Base-by-base conservation (phyloP, 2,329 filamentous ascomycete species). In the Curvularia sp. region DNA sequence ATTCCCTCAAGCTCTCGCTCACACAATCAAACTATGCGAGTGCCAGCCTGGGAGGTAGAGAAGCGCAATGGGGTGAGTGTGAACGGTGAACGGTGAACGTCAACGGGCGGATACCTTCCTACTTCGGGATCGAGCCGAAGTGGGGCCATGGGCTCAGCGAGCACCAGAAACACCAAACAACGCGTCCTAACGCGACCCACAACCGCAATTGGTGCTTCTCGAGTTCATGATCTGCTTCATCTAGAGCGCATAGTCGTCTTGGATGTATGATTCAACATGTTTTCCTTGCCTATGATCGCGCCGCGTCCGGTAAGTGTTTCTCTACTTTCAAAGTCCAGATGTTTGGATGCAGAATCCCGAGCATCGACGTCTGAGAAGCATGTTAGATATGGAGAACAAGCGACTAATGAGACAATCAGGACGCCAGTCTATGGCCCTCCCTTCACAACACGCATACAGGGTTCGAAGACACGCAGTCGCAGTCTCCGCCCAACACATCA, bases 351-450 rank as follows among this genome's bases (percentile, higher is more conserved):
- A 42, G 19, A 15, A 50, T 19, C n/a, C 34, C 30, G 19, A 46
- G 25, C 30, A 9, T 18, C 50, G 18, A 34, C 32, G 46, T 21
- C 23, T 27, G n/a, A 19, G 10, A 45, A 25, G n/a, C 23, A 39
- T 23, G 18, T 46, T 9, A 2, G 34, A 43, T 38, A 28, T n/a
- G 23, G 39, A 52, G 25, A 45, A 18, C 7, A 53, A 23, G 1
- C 39, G 57, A 49, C 55, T 63, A n/a, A 61, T 50, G 19, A 49
- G 12, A 32, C 2, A 4, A 9, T n/a, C 38, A 75, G 73, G 73
- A 75, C 55, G 65, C 68, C 32, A 67, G 56, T 43, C 65, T 75
- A 30, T 76, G 71, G 71, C 70, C 72, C 36, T 71, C 71, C 10
- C 65, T 70, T 53, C 60, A 66, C 38, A 54, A 53, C 30, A 65